A percentile compares a stretch with the other conserved stretches of the same genome.
These are phyloP conservation scores for Pleurotus giganteus DNA, from an alignment of 768 basidiomycete species.

Conservation along the genomic window DNA sequence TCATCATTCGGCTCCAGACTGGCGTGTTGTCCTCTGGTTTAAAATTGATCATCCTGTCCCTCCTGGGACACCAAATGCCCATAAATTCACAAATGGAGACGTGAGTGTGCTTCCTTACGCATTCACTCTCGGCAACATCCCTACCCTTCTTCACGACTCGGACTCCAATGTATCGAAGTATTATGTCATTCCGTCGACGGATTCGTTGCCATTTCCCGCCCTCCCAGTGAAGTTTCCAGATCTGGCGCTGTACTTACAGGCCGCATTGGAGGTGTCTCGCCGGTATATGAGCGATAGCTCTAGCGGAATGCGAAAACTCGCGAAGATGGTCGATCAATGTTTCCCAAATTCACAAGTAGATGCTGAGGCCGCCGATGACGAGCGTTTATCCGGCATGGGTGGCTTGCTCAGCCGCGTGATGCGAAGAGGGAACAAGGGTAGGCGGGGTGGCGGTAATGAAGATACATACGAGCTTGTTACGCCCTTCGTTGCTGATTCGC, in stretches of 20 bases:
- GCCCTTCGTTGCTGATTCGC: constrained; percentile 65
- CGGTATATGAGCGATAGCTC: constrained; percentile 56
- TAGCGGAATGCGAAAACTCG: constrained; percentile 61
- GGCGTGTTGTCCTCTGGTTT: constrained; percentile 78
- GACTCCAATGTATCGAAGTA: constrained; percentile 66
- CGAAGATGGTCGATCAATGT: constrained; percentile 64
- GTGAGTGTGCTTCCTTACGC: constrained; percentile 72
- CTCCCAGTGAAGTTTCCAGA: constrained; percentile 76
- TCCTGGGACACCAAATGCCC: constrained; percentile 35
- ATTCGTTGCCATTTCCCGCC: constrained; percentile 59
- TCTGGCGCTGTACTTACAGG: constrained; percentile 73
- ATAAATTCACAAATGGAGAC: constrained; percentile 55
- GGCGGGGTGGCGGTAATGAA: constrained; percentile 59
- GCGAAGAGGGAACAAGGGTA: constrained; percentile 41
- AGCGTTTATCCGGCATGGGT: constrained; percentile 37
- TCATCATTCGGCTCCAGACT: constrained; percentile 55
- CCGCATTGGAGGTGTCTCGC: constrained; percentile 68
- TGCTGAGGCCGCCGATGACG: constrained; percentile 25
- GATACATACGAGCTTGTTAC: constrained; percentile 82
- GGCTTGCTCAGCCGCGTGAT: constrained; percentile 64
- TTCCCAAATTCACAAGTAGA: constrained; percentile 44
- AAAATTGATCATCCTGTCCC: constrained; percentile 71
- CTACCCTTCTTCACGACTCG: constrained; percentile 60
- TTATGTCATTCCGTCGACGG: constrained; percentile 66
- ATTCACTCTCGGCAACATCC: constrained; percentile 58